Evolutionary conservation across 768 basidiomycete species (phyloP).

Genomic region (Trametes meyenii): DNA sequence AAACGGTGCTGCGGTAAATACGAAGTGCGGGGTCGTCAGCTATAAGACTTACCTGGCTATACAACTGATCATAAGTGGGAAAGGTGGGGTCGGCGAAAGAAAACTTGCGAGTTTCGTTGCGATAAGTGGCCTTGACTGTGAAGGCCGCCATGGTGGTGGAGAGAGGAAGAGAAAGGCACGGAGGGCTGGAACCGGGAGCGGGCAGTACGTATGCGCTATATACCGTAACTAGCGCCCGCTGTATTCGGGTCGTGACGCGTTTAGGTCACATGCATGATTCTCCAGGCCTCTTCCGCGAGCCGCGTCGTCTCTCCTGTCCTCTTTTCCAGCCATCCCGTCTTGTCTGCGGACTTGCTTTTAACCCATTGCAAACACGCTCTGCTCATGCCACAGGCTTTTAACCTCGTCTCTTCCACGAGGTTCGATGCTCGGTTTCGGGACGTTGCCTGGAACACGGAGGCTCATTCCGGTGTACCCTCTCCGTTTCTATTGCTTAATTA

Average conservation of each 20-base stretch:
- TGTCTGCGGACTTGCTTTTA: not conserved
- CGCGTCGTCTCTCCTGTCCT: not conserved
- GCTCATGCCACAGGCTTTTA: slow-evolving; percentile 17
- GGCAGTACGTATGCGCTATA: slow-evolving; percentile 13
- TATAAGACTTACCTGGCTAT: slow-evolving; percentile 56
- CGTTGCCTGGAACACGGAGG: slow-evolving; percentile 58
- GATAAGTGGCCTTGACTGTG: slow-evolving; percentile 79
- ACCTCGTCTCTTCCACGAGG: slow-evolving; percentile 56
- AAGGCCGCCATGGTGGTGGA: slow-evolving; percentile 53
- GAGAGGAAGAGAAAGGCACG: slow-evolving; percentile 25
- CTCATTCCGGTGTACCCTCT: slow-evolving; percentile 50
- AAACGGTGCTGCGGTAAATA: slow-evolving; percentile 17
- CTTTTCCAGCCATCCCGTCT: not conserved
- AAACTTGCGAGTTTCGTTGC: slow-evolving; percentile 68
- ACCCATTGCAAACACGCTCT: not conserved
- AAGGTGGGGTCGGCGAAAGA: slow-evolving; percentile 56
- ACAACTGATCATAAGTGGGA: slow-evolving; percentile 64
- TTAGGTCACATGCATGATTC: slow-evolving; percentile 16
- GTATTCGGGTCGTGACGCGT: slow-evolving; percentile 21
- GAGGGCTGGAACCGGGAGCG: slow-evolving; percentile 16
- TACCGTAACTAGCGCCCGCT: slow-evolving; percentile 18
- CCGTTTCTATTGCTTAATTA: slow-evolving; percentile 62
- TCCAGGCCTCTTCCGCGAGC: not conserved
- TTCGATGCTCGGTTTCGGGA: slow-evolving; percentile 55
- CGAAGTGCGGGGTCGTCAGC: slow-evolving; percentile 1